Percentiles rank a stretch among this genome's conserved stretches.
phyloP scores from a whole-genome alignment of 768 basidiomycete species.

The Mycena epipterygia region DNA sequence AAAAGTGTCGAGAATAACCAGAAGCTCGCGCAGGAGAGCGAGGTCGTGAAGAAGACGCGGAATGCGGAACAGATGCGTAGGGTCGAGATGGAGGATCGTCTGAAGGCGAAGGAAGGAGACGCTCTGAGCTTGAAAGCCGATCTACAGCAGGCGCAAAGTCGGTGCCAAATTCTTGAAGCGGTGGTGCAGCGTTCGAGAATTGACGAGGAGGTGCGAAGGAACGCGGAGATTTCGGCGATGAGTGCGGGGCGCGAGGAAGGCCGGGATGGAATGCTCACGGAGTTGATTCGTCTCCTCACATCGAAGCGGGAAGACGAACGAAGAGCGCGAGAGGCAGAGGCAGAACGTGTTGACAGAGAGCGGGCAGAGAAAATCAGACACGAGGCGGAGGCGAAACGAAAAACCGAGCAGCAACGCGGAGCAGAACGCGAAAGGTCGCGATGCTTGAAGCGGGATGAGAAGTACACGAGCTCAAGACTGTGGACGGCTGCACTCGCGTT shows the following conservation, averaged over 20 bases:
- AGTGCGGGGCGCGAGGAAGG: background rate
- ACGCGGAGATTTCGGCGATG: background rate
- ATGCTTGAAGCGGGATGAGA: conserved; percentile 1
- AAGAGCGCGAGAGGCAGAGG: background rate
- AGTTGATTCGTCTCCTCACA: background rate
- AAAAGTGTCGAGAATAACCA: background rate
- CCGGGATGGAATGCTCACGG: background rate
- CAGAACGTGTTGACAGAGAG: background rate
- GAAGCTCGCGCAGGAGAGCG: background rate
- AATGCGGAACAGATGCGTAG: conserved; percentile 5
- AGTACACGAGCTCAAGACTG: background rate
- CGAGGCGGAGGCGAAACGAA: background rate
- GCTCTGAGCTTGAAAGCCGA: no score
- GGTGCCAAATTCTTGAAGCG: background rate
- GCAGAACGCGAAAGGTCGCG: background rate
- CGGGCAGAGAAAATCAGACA: background rate
- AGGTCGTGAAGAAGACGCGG: background rate
- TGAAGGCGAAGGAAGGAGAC: background rate
- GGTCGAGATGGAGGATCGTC: background rate
- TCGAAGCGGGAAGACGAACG: conserved; percentile 1
- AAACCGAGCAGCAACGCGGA: background rate
- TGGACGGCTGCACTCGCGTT: conserved; percentile 2
- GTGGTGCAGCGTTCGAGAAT: background rate
- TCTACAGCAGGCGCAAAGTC: background rate
- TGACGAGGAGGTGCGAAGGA: background rate